Evolutionary conservation across 306 rosid species (phyloP).

Genomic region (Sicyos baderoa): DNA sequence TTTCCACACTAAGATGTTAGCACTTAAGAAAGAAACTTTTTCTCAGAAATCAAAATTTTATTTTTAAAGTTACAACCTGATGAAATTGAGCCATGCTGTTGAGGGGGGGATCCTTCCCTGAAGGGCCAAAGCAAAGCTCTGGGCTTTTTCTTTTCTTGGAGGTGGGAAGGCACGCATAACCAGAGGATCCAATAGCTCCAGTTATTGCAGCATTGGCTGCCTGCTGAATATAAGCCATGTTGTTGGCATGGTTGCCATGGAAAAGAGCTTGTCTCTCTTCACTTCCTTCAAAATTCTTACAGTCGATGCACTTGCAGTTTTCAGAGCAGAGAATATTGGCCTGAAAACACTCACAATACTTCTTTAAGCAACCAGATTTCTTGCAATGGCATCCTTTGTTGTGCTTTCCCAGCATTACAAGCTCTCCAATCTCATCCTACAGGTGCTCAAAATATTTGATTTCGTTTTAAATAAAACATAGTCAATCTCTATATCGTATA

Average conservation of each 20-base stretch:
- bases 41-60: not conserved
- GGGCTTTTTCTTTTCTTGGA: constrained; percentile 70
- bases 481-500: not conserved
- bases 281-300: constrained; percentile 97
- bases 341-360: constrained; percentile 96
- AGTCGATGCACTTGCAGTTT: constrained; percentile 96
- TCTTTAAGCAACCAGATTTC: constrained; percentile 92
- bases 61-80: constrained; percentile 46
- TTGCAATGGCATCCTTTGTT: constrained; percentile 98
- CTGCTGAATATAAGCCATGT: constrained; percentile 64
- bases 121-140: constrained; percentile 51
- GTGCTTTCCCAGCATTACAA: constrained; percentile 74
- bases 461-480: not conserved
- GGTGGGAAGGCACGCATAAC: constrained; percentile 57
- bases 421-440: constrained; percentile 89
- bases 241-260: constrained; percentile 75
- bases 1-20: not conserved
- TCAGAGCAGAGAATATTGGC: constrained; percentile 98
- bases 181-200: constrained; percentile 94
- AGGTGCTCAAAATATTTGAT: constrained; percentile 25
- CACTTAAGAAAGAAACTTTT: constrained; percentile 13
- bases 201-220: constrained; percentile 99
- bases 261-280: constrained; percentile 90
- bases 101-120: constrained; percentile 58
- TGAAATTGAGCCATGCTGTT: constrained; percentile 54